Evolutionary conservation across 108 stramenopile genomes (phyloP).

Genomic region (Schizochytrium sp.): DNA sequence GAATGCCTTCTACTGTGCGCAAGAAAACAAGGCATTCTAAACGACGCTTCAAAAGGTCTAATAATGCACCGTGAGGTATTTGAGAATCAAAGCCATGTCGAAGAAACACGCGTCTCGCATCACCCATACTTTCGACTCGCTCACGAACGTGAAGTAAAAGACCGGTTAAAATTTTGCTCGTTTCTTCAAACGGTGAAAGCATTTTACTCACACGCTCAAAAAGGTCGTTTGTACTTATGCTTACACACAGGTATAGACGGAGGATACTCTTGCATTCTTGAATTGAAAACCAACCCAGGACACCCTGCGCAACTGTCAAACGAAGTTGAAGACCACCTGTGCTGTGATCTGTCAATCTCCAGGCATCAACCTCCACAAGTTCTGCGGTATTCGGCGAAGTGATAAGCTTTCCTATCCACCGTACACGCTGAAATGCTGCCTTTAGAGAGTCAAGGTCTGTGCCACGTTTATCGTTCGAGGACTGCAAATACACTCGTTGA

Average conservation of each 20-base stretch:
- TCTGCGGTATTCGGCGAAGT: not conserved
- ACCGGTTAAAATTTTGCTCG: constrained; percentile 2
- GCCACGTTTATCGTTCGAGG: not conserved
- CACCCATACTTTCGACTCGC: constrained; percentile 1
- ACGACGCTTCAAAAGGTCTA: not conserved
- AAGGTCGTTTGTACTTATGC: not conserved
- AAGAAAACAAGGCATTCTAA: not conserved
- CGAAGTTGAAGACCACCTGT: not conserved
- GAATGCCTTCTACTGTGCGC: not conserved
- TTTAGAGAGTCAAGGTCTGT: not conserved
- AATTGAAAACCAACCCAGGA: constrained; percentile 27
- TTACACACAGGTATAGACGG: constrained; percentile 8
- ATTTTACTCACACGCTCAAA: constrained; percentile 26
- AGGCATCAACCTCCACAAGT: constrained; percentile 39
- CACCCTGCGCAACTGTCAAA: not conserved
- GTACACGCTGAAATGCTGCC: not conserved
- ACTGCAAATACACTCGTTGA: constrained; percentile 4
- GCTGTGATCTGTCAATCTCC: constrained; percentile 5
- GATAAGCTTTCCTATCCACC: constrained; percentile 30
- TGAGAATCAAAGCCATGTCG: constrained; percentile 3
- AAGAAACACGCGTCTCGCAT: constrained; percentile 13
- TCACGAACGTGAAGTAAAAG: constrained; percentile 25
- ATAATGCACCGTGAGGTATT: not conserved
- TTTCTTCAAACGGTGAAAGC: constrained; percentile 58
- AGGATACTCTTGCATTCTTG: not conserved